Conservation (phyloP, 371 early-diverging fungal species). For the Globomyces sp. region DNA sequence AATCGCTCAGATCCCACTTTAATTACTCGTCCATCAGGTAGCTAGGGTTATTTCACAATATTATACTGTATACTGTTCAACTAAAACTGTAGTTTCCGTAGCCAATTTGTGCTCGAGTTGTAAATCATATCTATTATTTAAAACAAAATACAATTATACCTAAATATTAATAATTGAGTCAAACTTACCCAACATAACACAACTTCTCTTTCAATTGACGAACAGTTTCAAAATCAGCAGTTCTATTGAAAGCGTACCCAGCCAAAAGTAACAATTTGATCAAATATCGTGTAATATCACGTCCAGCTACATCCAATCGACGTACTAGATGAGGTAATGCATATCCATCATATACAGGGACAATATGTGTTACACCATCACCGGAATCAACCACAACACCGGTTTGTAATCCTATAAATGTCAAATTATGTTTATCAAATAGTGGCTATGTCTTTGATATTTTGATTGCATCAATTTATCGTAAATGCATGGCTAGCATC, state of each 20-base stretch:
- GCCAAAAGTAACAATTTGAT: conserved; percentile 90
- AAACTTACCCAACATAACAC: conserved; percentile 87
- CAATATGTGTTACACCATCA: conserved; percentile 97
- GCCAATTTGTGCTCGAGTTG: conserved; percentile 92
- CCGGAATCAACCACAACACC: conserved; percentile 98
- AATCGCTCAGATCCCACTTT: conserved; percentile 97
- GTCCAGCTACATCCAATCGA: conserved; percentile 94
- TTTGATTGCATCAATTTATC: background rate
- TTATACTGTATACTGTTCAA: conserved; percentile 87
- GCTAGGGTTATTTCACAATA: conserved; percentile 27
- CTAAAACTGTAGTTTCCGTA: conserved; percentile 92
- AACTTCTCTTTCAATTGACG: conserved; percentile 96
- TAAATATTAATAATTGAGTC: background rate
- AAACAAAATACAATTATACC: background rate
- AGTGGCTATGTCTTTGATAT: background rate
- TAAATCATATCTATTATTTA: conserved; percentile 77
- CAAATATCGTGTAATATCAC: conserved; percentile 94
- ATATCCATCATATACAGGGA: conserved; percentile 95
- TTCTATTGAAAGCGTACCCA: conserved; percentile 95
- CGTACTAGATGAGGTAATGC: conserved; percentile 88
- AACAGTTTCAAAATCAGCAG: conserved; percentile 97
- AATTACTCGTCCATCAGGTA: conserved; percentile 97
- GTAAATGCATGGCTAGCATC: background rate
- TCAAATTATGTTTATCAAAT: too few species aligned
- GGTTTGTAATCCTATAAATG: conserved; percentile 72